phyloP scores from a whole-genome alignment of 495 filamentous ascomycete species.

The Aspergillus olivimuriae region DNA sequence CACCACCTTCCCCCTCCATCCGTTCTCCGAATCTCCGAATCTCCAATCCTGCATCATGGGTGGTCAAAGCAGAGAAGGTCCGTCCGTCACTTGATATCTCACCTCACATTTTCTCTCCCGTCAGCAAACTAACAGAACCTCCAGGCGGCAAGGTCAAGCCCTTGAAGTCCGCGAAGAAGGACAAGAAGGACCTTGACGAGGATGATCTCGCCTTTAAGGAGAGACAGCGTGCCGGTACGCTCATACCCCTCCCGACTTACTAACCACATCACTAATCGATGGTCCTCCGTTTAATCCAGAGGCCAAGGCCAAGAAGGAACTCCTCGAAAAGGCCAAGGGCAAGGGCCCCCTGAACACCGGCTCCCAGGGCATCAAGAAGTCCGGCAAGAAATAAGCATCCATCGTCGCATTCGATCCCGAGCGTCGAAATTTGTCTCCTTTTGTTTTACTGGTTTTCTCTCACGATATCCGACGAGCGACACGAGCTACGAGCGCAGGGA shows the following conservation, averaged over 20 bases:
- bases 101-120: too few relatives aligned
- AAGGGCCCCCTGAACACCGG: conserved; percentile 66
- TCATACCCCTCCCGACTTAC: background rate
- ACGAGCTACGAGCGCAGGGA: conserved; percentile 16
- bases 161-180: conserved; percentile 75
- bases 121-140: too few relatives aligned
- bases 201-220: conserved; percentile 69
- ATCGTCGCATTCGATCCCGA: too few relatives aligned
- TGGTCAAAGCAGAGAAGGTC: conserved; percentile 63
- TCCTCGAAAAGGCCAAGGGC: conserved; percentile 57
- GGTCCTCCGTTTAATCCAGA: conserved; percentile 41
- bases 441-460: conserved; percentile 4
- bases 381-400: conserved; percentile 81
- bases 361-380: conserved; percentile 82
- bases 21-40: conserved; percentile 1
- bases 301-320: conserved; percentile 69
- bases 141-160: conserved; percentile 87
- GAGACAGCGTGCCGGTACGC: conserved; percentile 67
- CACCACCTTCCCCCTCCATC: conserved; percentile 4
- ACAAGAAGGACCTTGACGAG: conserved; percentile 65
- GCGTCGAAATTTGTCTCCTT: conserved; percentile 6
- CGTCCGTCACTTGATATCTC: too few relatives aligned
- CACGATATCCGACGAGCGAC: conserved; percentile 33
- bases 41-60: conserved; percentile 45
- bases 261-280: too few relatives aligned